phyloP scores from a whole-genome alignment of 805 yeast genomes.

The Lipomyces yamanashiensis region DNA sequence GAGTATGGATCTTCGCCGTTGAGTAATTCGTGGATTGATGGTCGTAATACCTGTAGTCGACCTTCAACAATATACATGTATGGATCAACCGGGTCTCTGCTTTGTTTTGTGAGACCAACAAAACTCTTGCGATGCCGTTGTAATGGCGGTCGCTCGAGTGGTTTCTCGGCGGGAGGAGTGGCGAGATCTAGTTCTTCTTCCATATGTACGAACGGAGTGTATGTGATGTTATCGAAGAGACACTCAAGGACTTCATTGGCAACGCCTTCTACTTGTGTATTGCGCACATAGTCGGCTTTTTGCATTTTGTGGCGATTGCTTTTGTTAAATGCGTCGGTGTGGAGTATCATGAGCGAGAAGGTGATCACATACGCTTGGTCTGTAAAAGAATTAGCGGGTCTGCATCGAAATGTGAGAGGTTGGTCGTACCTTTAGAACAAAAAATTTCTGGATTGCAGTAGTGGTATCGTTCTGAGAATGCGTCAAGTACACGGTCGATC shows the following conservation, averaged over 20 bases:
- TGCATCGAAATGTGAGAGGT: not conserved
- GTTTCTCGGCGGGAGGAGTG: constrained; percentile 29
- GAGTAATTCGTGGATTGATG: constrained; percentile 40
- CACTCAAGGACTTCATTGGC: constrained; percentile 51
- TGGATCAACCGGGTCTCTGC: constrained; percentile 46
- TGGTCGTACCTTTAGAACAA: constrained; percentile 20
- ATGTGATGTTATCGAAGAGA: constrained; percentile 69
- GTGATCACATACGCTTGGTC: constrained; percentile 67
- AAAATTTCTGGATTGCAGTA: constrained; percentile 50
- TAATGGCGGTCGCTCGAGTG: constrained; percentile 16
- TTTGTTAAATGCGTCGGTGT: constrained; percentile 73
- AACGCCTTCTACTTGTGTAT: constrained; percentile 46
- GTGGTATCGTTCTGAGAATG: constrained; percentile 60
- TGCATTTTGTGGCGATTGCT: constrained; percentile 72
- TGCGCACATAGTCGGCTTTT: constrained; percentile 62
- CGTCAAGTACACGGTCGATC: constrained; percentile 67
- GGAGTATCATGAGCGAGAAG: constrained; percentile 70
- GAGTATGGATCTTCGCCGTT: constrained; percentile 42
- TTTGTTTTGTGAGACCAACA: constrained; percentile 42
- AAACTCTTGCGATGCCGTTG: constrained; percentile 44
- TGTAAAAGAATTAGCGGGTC: constrained; percentile 27
- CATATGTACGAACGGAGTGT: constrained; percentile 58
- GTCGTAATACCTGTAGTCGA: constrained; percentile 45
- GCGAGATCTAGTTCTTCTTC: constrained; percentile 43
- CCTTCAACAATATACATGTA: constrained; percentile 43